Evolutionary conservation across 352 stramenopile genomes (phyloP), one percentile per base, ranked within the genome.

Genomic region (Phytopythium sindhum): DNA sequence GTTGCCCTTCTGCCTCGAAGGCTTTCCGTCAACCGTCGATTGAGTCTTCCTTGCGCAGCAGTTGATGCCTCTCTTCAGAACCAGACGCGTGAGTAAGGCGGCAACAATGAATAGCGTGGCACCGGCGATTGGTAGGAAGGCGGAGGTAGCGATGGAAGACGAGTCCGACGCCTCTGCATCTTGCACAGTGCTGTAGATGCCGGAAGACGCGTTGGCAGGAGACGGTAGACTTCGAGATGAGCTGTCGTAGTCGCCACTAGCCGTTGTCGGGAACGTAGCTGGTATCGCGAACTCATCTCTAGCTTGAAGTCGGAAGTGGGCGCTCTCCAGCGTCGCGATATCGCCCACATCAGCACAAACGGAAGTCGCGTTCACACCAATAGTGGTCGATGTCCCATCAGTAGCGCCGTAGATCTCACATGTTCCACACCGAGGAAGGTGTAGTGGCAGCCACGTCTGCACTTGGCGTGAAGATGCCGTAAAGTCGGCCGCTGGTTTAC

Each of bases 351-450:
- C 64, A 21, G 37, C 37, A 29, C 78, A 88, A 39, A 76, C 63
- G 17, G 44, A 51, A 42, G 61, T 67, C 4, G 14, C 11, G 15
- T 35, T 59, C 4, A 7, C 4, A 6, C 4, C 24, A n/a, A 10
- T 3, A 11, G 53, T 9, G 1, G 35, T 55, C 26, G n/a, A n/a
- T 10, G 14, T 41, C 21, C 51, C 33, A 19, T 56, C 37, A 37
- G 48, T 28, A 29, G 26, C 53, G 29, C 77, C 77, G 76, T 88
- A 88, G 2, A 57, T n/a, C 42, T 72, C 72, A 33, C 81, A 90
- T 5, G 75, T 71, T 24, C 80, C 79, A 57, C 81, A 90, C 0
- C 66, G 81, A 64, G 81, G 79, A 2, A 88, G 65, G n/a, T 64
- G 61, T 0, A 88, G 62, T 3, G 73, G 63, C 24, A 41, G 39